phyloP scores from a whole-genome alignment of 345 rosid species.

The Carallia pectinifolia region DNA sequence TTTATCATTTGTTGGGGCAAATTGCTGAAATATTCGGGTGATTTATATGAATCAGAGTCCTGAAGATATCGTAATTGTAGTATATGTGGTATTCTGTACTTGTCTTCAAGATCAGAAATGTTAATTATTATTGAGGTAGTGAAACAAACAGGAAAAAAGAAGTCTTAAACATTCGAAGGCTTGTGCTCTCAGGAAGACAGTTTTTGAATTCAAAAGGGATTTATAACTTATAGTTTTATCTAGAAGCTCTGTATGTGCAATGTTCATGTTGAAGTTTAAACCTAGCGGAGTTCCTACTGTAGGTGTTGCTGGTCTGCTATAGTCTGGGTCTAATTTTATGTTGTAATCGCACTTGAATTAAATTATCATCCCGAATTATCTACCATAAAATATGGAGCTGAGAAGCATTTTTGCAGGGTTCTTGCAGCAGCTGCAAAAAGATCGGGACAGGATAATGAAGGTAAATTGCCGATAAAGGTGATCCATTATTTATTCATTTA shows the following conservation, averaged over 20 bases:
- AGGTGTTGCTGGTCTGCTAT: background rate
- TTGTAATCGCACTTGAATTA: background rate
- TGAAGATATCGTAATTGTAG: background rate
- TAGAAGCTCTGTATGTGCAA: too few relatives aligned
- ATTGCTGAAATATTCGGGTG: background rate
- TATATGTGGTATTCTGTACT: background rate
- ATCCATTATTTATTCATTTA: background rate
- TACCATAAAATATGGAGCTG: constrained; percentile 19
- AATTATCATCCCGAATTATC: background rate
- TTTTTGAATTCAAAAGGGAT: background rate
- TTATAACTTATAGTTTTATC: background rate
- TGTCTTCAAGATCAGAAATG: background rate
- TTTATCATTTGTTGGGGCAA: background rate
- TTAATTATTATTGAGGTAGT: background rate
- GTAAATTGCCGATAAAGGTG: constrained; percentile 29
- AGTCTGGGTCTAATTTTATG: background rate
- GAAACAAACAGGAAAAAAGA: background rate
- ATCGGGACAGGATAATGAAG: constrained; percentile 57
- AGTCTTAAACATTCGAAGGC: background rate
- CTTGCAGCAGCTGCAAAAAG: constrained; percentile 84
- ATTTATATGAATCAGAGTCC: background rate
- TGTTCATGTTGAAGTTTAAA: background rate
- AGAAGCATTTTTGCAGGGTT: constrained; percentile 53
- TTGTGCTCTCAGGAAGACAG: too few relatives aligned
- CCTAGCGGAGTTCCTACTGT: background rate